These are phyloP conservation scores for Paracorniculantispora psalliotae DNA, from an alignment of 2,329 filamentous ascomycete genomes.

Conservation along the genomic window DNA sequence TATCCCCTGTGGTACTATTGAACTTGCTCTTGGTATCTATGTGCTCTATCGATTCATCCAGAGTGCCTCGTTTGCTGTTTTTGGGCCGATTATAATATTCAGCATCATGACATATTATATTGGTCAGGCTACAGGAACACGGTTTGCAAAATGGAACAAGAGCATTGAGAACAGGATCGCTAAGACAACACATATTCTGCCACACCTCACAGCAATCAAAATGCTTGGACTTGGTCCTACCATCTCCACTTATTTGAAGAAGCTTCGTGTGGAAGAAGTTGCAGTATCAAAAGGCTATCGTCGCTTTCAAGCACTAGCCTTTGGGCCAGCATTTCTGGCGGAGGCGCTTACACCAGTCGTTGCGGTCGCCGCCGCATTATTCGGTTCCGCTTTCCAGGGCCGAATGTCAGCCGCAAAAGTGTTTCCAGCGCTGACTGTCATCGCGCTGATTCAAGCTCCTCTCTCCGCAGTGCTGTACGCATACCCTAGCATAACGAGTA, in stretches of 20 bases:
- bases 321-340: background rate
- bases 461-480: background rate
- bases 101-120: background rate
- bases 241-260: background rate
- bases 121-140: background rate
- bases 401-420: background rate
- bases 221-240: background rate
- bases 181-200: background rate
- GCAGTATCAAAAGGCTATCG: background rate
- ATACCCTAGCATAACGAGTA: background rate
- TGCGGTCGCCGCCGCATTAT: background rate
- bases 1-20: background rate
- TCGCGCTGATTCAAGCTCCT: background rate
- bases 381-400: background rate
- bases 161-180: background rate
- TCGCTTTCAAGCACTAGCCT: background rate
- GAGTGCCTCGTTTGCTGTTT: background rate
- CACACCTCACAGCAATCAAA: background rate
- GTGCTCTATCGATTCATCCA: background rate
- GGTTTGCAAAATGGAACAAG: background rate
- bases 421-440: background rate
- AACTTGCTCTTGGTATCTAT: background rate
- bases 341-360: background rate
- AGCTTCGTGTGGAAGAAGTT: background rate
- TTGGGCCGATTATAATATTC: background rate